These are phyloP conservation scores for Triangularia setosa DNA, from an alignment of 2,329 filamentous ascomycete species.

Conservation along the genomic window DNA sequence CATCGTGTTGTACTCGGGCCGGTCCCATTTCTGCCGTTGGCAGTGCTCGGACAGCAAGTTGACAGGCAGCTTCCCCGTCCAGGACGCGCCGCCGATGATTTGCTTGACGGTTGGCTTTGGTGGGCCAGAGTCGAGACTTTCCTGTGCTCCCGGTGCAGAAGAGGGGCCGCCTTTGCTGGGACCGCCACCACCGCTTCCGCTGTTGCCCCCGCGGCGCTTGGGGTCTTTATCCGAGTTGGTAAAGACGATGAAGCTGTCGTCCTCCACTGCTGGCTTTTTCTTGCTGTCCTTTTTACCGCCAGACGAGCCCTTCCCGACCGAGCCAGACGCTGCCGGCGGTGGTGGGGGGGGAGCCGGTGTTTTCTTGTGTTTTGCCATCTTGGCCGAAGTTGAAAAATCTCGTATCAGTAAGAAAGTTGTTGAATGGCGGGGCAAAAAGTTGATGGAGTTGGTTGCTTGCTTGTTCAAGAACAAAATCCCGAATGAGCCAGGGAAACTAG, in stretches of 20 bases:
- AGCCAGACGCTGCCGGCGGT: constrained; percentile 30
- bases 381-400: neutral
- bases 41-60: constrained; percentile 93
- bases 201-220: constrained; percentile 41
- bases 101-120: constrained; percentile 67
- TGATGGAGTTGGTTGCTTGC: neutral
- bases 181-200: constrained; percentile 15
- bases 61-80: constrained; percentile 95
- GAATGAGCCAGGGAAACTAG: neutral
- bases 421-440: neutral
- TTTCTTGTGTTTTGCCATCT: constrained; percentile 53
- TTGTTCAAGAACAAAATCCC: neutral
- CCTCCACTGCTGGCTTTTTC: constrained; percentile 25
- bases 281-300: constrained; percentile 32
- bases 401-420: no score
- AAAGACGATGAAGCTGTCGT: constrained; percentile 54
- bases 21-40: constrained; percentile 93
- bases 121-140: constrained; percentile 33
- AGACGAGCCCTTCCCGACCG: constrained; percentile 24
- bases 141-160: constrained; percentile 13
- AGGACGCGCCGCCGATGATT: constrained; percentile 88
- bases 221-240: constrained; percentile 55
- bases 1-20: constrained; percentile 81
- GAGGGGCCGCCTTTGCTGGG: constrained; percentile 20
- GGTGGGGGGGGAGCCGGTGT: constrained; percentile 41